These are phyloP conservation scores for Harringtonia lauricola DNA, from an alignment of 2,329 filamentous ascomycete genomes.

Conservation along the genomic window DNA sequence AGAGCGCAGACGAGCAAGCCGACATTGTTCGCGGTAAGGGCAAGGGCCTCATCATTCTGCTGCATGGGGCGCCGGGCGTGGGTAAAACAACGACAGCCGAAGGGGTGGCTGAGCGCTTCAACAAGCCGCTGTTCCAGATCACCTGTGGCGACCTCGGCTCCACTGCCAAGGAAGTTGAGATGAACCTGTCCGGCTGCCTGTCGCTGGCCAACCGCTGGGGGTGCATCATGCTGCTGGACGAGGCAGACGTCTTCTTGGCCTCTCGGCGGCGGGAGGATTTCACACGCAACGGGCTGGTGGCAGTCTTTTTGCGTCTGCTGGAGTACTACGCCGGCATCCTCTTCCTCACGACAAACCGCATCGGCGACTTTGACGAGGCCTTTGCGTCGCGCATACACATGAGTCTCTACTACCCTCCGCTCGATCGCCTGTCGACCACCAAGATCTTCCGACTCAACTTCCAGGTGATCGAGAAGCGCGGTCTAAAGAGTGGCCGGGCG, in stretches of 20 bases:
- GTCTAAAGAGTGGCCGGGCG: constrained; percentile 6
- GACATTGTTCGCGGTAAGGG: too few relatives aligned
- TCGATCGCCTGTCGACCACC: constrained; percentile 13
- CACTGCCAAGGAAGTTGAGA: constrained; percentile 15
- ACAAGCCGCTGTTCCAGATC: background rate
- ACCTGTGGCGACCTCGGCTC: background rate
- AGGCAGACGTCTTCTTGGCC: constrained; percentile 16
- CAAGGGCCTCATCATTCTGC: constrained; percentile 3
- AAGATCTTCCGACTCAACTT: constrained; percentile 20
- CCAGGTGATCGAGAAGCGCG: constrained; percentile 11
- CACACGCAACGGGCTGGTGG: constrained; percentile 19
- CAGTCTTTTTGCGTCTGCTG: constrained; percentile 11
- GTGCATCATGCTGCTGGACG: constrained; percentile 15
- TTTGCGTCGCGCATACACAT: constrained; percentile 26
- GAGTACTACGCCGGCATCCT: constrained; percentile 15
- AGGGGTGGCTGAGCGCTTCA: background rate
- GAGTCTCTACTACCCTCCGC: constrained; percentile 21
- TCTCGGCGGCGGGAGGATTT: constrained; percentile 13
- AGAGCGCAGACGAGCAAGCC: too few relatives aligned
- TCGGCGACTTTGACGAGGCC: constrained; percentile 14
- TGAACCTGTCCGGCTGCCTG: constrained; percentile 14
- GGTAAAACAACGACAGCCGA: constrained; percentile 6
- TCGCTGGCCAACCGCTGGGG: constrained; percentile 12
- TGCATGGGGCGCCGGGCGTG: constrained; percentile 2
- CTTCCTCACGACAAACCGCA: constrained; percentile 13